Conservation (phyloP, 768 basidiomycete species). For the Mycena capillaripes region DNA sequence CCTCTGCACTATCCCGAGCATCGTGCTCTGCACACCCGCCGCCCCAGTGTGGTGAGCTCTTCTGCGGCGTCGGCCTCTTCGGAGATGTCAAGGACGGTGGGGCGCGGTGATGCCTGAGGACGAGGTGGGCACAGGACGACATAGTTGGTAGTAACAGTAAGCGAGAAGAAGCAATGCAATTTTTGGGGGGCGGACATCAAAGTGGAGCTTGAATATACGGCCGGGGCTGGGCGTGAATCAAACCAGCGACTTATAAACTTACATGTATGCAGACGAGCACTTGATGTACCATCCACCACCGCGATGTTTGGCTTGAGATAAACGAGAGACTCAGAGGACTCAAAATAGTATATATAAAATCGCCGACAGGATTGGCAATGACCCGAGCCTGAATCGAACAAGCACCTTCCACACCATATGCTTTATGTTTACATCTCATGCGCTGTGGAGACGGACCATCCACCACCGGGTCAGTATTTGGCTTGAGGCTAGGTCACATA, state of each 20-base stretch:
- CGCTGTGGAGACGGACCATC: no score
- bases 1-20: slow-evolving; percentile 90
- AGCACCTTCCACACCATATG: background rate
- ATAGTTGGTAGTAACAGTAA: slow-evolving; percentile 49
- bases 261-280: no score
- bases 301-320: no score
- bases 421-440: no score
- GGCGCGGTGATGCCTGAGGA: slow-evolving; percentile 74
- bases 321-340: no score
- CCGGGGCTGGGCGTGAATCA: background rate
- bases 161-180: background rate
- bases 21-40: slow-evolving; percentile 67
- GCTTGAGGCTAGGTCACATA: no score
- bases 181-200: slow-evolving; percentile 8
- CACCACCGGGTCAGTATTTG: no score
- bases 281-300: no score
- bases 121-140: slow-evolving; percentile 78
- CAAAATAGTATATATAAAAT: no score
- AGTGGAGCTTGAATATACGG: slow-evolving; percentile 2
- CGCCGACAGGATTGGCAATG: background rate
- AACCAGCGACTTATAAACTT: no score
- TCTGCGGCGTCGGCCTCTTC: slow-evolving; percentile 82
- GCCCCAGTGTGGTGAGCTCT: slow-evolving; percentile 54
- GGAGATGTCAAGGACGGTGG: slow-evolving; percentile 89
- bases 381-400: background rate